A percentile compares a stretch with the other conserved stretches of the same genome.
These are phyloP conservation scores for Malassezia cuniculi DNA, from an alignment of 1,284 basidiomycete species.

Conservation along the genomic window DNA sequence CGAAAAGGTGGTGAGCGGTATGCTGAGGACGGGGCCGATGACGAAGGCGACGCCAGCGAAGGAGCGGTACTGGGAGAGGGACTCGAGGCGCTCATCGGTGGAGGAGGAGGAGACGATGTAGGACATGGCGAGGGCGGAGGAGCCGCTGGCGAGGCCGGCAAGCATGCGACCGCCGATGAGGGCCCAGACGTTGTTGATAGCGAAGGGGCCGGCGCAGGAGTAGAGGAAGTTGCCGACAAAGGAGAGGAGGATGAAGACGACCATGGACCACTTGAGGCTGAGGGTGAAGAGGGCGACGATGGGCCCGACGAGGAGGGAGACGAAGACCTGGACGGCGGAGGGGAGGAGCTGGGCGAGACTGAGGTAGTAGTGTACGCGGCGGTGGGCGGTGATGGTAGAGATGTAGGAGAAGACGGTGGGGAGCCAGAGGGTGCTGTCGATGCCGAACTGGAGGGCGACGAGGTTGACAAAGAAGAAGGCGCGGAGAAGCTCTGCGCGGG, in stretches of 20 bases:
- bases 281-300: conserved; percentile 1
- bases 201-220: conserved; percentile 1
- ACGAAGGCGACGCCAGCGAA: conserved; percentile 8
- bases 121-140: conserved; percentile 5
- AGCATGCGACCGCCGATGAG: conserved; percentile 7
- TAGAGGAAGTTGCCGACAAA: conserved; percentile 10
- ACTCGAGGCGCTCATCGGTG: conserved; percentile 5
- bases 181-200: conserved; percentile 9
- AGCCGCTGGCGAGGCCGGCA: conserved; percentile 8
- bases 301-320: conserved; percentile 8
- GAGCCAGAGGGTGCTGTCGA: conserved; percentile 13
- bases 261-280: conserved; percentile 6
- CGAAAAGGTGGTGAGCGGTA: conserved; percentile 7
- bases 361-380: conserved; percentile 1
- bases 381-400: conserved; percentile 1
- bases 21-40: conserved; percentile 10
- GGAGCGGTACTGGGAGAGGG: conserved; percentile 6
- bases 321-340: conserved; percentile 8
- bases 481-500: not conserved
- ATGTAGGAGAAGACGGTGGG: conserved; percentile 8
- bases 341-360: conserved; percentile 11
- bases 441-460: conserved; percentile 10
- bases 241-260: conserved; percentile 3
- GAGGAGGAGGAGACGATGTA: conserved; percentile 5
- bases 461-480: conserved; percentile 4